phyloP scores from a whole-genome alignment of 2,329 filamentous ascomycete species.

The Hypoxylon sp. region DNA sequence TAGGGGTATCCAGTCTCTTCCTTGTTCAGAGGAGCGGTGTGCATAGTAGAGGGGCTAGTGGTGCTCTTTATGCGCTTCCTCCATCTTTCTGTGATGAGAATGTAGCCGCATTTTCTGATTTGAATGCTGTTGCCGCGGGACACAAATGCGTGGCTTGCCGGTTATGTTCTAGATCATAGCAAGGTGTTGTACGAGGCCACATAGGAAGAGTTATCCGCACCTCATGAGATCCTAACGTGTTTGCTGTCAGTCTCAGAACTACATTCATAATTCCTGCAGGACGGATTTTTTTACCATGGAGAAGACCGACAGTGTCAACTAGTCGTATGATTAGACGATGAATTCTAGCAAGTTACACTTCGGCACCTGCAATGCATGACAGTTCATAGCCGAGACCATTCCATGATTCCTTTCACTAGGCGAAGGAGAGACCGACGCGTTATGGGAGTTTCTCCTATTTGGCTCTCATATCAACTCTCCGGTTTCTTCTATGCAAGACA shows the following conservation, averaged over 20 bases:
- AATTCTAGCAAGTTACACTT: slow-evolving; percentile 48
- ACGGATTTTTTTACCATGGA: slow-evolving; percentile 22
- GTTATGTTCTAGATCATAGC: slow-evolving; percentile 13
- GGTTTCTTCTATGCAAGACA: slow-evolving; percentile 18
- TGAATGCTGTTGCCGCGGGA: background rate
- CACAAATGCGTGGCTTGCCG: slow-evolving; percentile 2
- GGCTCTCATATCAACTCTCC: background rate
- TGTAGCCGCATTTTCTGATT: slow-evolving; percentile 1
- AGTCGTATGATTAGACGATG: slow-evolving; percentile 50
- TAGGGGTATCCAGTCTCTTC: slow-evolving; percentile 37
- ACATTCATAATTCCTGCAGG: slow-evolving; percentile 25
- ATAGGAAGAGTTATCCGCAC: slow-evolving; percentile 5
- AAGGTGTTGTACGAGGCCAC: slow-evolving; percentile 19
- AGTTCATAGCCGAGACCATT: slow-evolving; percentile 42
- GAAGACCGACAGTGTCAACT: slow-evolving; percentile 38
- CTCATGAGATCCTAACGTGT: slow-evolving; percentile 40
- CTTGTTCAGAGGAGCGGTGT: slow-evolving; percentile 18
- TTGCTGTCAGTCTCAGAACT: slow-evolving; percentile 1
- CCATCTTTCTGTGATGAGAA: slow-evolving; percentile 20
- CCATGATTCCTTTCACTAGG: slow-evolving; percentile 7
- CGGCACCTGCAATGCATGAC: slow-evolving; percentile 44
- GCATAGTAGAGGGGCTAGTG: slow-evolving; percentile 29
- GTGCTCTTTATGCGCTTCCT: slow-evolving; percentile 46
- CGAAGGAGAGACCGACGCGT: slow-evolving; percentile 39
- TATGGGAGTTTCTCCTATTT: slow-evolving; percentile 2